A percentile compares a stretch with the other conserved stretches of the same genome.
phyloP scores from a whole-genome alignment of 306 rosid genomes.

The Quercus rubra region DNA sequence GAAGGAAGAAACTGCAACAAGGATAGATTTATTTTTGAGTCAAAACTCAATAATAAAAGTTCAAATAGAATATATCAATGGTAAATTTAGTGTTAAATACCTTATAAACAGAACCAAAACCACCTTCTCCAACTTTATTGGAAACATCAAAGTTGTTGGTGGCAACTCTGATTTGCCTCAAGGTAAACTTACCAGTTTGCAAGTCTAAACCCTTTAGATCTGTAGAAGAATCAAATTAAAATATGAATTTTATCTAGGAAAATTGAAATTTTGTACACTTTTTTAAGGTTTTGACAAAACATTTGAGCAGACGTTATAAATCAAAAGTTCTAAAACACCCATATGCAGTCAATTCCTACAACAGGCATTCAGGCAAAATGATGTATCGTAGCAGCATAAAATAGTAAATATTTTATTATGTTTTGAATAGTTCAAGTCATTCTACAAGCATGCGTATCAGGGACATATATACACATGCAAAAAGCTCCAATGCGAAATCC shows the following conservation, averaged over 20 bases:
- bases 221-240: neutral
- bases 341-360: no score
- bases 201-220: conserved; percentile 25
- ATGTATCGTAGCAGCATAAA: no score
- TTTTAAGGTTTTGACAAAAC: neutral
- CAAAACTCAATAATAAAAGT: no score
- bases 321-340: no score
- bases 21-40: neutral
- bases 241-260: neutral
- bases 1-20: neutral
- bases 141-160: conserved; percentile 35
- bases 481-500: no score
- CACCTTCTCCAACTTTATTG: conserved; percentile 50
- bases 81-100: conserved; percentile 1
- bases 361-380: no score
- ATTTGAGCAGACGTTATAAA: no score
- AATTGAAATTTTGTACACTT: neutral
- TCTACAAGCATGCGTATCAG: no score
- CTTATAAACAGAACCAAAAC: conserved; percentile 52
- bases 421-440: no score
- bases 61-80: no score
- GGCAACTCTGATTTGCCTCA: conserved; percentile 41
- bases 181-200: conserved; percentile 32
- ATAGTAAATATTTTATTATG: no score
- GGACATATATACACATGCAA: no score